phyloP scores from a whole-genome alignment of 1,139 yeast species.

The Geotrichum cucujoidarum region DNA sequence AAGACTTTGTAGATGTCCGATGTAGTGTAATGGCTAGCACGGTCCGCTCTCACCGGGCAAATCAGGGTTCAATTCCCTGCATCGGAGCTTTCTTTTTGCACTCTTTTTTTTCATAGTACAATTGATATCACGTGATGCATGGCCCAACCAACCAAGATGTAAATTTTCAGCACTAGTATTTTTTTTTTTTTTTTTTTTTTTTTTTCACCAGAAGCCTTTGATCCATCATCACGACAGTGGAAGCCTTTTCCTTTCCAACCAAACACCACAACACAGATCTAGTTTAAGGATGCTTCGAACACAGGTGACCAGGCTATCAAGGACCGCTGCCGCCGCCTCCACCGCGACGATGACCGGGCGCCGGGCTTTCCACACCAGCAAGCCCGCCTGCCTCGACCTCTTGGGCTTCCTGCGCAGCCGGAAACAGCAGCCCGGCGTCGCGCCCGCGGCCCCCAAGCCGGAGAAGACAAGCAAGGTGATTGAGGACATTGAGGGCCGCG shows the following conservation, averaged over 20 bases:
- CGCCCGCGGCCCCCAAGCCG: slow-evolving; percentile 5
- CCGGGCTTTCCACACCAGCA: slow-evolving; percentile 2
- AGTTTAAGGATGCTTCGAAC: slow-evolving; percentile 3
- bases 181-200: not conserved
- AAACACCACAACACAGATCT: not conserved
- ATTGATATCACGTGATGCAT: not conserved
- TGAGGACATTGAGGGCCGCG: slow-evolving; percentile 17
- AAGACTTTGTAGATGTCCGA: slow-evolving; percentile 14
- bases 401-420: slow-evolving; percentile 9
- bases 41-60: slow-evolving; percentile 20
- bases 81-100: slow-evolving; percentile 12
- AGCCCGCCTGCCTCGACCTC: slow-evolving; percentile 2
- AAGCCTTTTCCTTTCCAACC: not conserved
- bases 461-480: slow-evolving; percentile 13
- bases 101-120: not conserved
- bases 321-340: not conserved
- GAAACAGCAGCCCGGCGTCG: slow-evolving; percentile 7
- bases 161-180: not conserved
- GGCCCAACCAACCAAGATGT: not conserved
- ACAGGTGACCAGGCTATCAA: not conserved
- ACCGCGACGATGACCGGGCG: too few species aligned
- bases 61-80: slow-evolving; percentile 20
- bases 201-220: not conserved
- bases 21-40: slow-evolving; percentile 20
- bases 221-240: too few species aligned